Evolutionary conservation across 768 basidiomycete species (phyloP).

Genomic region (Asterophora lycoperdoides): DNA sequence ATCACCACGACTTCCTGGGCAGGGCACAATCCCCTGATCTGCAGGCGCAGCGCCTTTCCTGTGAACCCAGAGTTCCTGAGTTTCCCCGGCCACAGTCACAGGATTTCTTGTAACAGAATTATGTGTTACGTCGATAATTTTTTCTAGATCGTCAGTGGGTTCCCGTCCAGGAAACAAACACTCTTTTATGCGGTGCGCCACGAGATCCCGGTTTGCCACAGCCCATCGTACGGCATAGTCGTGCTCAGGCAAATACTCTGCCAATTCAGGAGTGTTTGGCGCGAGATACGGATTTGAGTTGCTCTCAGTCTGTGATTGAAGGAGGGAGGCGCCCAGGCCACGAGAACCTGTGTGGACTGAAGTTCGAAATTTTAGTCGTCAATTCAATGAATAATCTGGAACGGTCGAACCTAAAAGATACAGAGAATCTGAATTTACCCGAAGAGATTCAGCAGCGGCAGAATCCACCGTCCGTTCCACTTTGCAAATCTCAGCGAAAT

Average conservation of each 20-base stretch:
- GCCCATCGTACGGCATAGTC: slow-evolving; percentile 37
- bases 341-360: slow-evolving; percentile 36
- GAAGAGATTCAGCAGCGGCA: slow-evolving; percentile 17
- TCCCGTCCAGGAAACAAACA: slow-evolving; percentile 22
- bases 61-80: slow-evolving; percentile 30
- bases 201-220: slow-evolving; percentile 33
- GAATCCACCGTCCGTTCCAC: slow-evolving; percentile 30
- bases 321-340: slow-evolving; percentile 31
- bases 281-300: slow-evolving; percentile 34
- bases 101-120: slow-evolving; percentile 31
- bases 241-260: slow-evolving; percentile 29
- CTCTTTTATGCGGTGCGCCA: slow-evolving; percentile 32
- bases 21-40: slow-evolving; percentile 30
- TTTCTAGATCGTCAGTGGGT: slow-evolving; percentile 12
- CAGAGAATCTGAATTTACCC: slow-evolving; percentile 22
- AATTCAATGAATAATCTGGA: not conserved
- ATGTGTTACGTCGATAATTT: slow-evolving; percentile 35
- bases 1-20: slow-evolving; percentile 37
- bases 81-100: slow-evolving; percentile 15
- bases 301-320: slow-evolving; percentile 23
- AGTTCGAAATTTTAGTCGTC: not conserved
- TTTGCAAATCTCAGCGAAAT: slow-evolving; percentile 35
- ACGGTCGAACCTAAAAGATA: slow-evolving; percentile 26
- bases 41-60: slow-evolving; percentile 37
- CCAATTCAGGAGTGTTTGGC: slow-evolving; percentile 24